Base-by-base conservation (phyloP, 768 basidiomycete species). In the Dioszegia aurantiaca region DNA sequence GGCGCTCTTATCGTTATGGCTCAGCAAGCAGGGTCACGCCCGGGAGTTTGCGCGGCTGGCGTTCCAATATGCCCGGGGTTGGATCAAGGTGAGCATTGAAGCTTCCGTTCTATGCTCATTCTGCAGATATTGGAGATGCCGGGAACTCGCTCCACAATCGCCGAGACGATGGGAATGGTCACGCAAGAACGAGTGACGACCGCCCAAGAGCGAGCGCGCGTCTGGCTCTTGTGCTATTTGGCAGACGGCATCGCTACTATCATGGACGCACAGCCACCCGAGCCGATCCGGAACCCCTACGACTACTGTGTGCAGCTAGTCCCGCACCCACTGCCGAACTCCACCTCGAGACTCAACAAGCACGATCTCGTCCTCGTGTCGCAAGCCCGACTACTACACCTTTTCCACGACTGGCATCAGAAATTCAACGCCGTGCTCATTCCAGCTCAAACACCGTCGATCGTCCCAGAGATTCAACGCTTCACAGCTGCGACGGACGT, bases 181-280 rank as follows among this genome's bases (percentile, higher is more conserved):
- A 57, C 69, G 0, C 48, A 60, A 10, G 66, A 68, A 19, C 63
- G 69, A n/a, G 33, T 57, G 5, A 57, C 66, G 17, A 45, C 55
- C 16, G 28, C 31, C 2, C 23, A 47, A 27, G 59, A 70, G n/a
- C 63, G 61, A 60, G 63, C 69, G 5, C 55, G 69, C 6, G 54
- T 67, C 3, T 70, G 69, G 65, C 55, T 70, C 14, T 39, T 70
- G 16, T 67, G 66, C 52, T 70, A 65, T 56, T 60, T 70, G n/a
- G 37, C 51, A 3, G 51, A 53, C 27, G 51, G 51, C 11, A 53
- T 53, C 21, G 36, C 37, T 37, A 37, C 11, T 36, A 6, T 19
- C 3, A 26, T 10, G 6, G 39, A 53, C 16, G 11, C 10, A 4
- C 31, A 26, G 9, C 10, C 42, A 6, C 5, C 4, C 54, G 43